These are phyloP conservation scores for Aspergillus heteromorphus DNA, from an alignment of 495 filamentous ascomycete genomes.

Conservation along the genomic window DNA sequence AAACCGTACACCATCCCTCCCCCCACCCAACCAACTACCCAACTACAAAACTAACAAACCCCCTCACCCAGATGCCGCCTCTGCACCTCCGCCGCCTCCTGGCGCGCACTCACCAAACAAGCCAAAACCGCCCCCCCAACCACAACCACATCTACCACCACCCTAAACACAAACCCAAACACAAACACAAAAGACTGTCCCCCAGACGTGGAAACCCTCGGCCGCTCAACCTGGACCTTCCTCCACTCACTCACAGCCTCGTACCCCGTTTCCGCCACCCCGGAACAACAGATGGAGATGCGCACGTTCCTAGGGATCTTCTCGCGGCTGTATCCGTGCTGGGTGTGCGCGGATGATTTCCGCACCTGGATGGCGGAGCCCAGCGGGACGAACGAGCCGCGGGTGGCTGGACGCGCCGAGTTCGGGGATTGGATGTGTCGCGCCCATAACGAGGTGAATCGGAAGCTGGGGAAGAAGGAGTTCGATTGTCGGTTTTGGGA, in stretches of 20 bases:
- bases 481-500: conserved; percentile 93
- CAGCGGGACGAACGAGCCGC: conserved; percentile 56
- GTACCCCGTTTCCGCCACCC: conserved; percentile 66
- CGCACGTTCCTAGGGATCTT: conserved; percentile 74
- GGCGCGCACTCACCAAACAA: conserved; percentile 61
- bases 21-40: neutral
- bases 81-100: conserved; percentile 72
- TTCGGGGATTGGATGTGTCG: conserved; percentile 95
- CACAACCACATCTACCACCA: conserved; percentile 4
- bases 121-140: conserved; percentile 27
- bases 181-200: conserved; percentile 39
- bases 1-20: conserved; percentile 70
- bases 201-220: conserved; percentile 68
- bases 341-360: conserved; percentile 92
- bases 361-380: conserved; percentile 67
- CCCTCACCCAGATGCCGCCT: conserved; percentile 69
- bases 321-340: conserved; percentile 85
- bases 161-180: conserved; percentile 14
- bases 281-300: conserved; percentile 66
- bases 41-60: neutral
- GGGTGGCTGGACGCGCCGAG: conserved; percentile 60
- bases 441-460: conserved; percentile 96
- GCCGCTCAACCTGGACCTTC: conserved; percentile 85
- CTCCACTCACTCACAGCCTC: conserved; percentile 84
- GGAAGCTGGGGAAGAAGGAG: conserved; percentile 80